Percentiles rank a stretch among this genome's conserved stretches.
phyloP scores from a whole-genome alignment of 371 early-diverging fungal genomes.

The Mortierella sp. region DNA sequence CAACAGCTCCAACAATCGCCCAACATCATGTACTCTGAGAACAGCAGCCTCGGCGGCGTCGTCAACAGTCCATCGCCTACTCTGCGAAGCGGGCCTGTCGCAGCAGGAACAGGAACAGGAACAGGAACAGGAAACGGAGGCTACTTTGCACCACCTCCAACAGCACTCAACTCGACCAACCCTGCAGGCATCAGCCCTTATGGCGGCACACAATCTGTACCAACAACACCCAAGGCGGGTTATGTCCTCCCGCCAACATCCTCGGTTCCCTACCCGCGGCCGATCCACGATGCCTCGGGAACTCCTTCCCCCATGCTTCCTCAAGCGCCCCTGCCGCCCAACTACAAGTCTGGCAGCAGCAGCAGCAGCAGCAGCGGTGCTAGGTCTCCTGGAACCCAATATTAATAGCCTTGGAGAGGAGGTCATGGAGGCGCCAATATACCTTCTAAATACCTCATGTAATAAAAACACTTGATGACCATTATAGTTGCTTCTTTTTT shows the following conservation, averaged over 20 bases:
- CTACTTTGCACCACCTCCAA: neutral
- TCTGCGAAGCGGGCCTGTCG: neutral
- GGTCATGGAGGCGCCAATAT: neutral
- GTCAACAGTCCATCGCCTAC: slow-evolving; percentile 11
- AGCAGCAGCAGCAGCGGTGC: neutral
- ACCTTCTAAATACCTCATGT: too few relatives aligned
- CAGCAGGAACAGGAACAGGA: neutral
- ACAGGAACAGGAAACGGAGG: neutral
- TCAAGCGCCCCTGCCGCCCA: slow-evolving; percentile 1
- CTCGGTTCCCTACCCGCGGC: neutral
- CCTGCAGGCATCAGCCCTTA: slow-evolving; percentile 1
- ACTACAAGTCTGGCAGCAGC: neutral
- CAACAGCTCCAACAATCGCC: slow-evolving; percentile 31
- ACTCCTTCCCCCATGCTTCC: slow-evolving; percentile 1
- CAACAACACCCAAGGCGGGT: slow-evolving; percentile 8
- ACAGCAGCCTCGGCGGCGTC: slow-evolving; percentile 30
- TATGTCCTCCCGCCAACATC: neutral
- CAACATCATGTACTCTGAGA: slow-evolving; percentile 48
- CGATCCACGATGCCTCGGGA: neutral
- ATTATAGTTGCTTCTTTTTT: slow-evolving; percentile 6
- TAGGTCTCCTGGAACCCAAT: neutral
- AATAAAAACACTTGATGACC: too few relatives aligned
- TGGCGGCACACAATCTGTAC: neutral
- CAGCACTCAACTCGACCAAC: slow-evolving; percentile 10
- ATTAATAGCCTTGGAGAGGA: neutral